Conservation (phyloP, 768 basidiomycete species). For the Suillus luteus region DNA sequence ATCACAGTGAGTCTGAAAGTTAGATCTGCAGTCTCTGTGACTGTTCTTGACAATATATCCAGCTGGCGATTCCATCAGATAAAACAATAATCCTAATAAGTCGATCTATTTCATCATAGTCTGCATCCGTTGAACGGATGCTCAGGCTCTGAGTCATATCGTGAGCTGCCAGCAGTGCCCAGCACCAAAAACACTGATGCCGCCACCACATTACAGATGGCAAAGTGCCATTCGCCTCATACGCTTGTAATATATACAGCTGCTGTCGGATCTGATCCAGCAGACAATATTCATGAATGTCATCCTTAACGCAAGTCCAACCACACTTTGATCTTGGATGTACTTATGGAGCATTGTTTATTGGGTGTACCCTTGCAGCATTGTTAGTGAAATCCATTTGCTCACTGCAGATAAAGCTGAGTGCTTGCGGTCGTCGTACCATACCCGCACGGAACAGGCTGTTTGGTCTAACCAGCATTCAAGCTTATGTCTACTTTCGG, state of each 20-base stretch:
- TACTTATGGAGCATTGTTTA: neutral
- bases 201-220: neutral
- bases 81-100: neutral
- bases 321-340: accelerated
- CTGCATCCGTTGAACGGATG: neutral
- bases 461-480: constrained; percentile 10
- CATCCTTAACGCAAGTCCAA: neutral
- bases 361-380: neutral
- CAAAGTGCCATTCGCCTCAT: neutral
- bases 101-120: neutral
- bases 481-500: constrained; percentile 8
- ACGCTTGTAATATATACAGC: neutral
- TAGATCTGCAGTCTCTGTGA: neutral
- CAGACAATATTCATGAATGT: neutral
- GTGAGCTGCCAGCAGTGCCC: neutral
- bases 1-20: neutral
- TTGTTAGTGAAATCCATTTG: neutral
- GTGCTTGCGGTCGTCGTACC: neutral
- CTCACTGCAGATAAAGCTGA: neutral
- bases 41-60: neutral
- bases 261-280: neutral
- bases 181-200: neutral
- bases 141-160: neutral
- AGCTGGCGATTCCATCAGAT: neutral
- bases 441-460: constrained; percentile 5